Base-by-base conservation (phyloP, 768 basidiomycete genomes). In the Pulveroboletus sp. region DNA sequence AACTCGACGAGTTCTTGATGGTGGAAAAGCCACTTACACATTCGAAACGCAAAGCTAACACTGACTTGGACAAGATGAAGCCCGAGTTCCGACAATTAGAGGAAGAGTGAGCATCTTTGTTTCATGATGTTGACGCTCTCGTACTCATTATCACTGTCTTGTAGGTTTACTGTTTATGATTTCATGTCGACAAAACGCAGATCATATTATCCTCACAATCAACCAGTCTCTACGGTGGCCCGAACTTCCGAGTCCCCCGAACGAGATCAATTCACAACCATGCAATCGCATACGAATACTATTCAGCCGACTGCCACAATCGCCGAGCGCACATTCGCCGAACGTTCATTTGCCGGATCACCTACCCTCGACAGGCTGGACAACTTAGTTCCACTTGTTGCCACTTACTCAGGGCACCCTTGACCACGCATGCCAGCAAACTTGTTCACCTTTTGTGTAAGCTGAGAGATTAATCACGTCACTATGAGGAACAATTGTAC, bases 21-120 rank as follows among this genome's bases (percentile, higher is more conserved):
- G 94, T 94, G 45, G 95, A 98, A 71, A 97, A 97, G 66, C 95
- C 95, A n/a, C 72, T 98, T 47, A 96, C 92, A 48, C 93, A 94
- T 54, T 77, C 88, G 38, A 96, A 93, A 68, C 85, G 96, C 30
- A 98, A 95, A 63, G 83, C 81, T 27, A 89, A 92, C 56, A 75
- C 79, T 27, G 91, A 96, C 70, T 65, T 89, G 11, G 89, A 89
- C 56, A 87, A 86, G 67, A 81, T 98, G 77, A 90, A 86, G 63
- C 86, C 92, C 19, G 96, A 98, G 65, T 77, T 91, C 66, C 80
- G 93, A 53, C 82, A 91, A 68, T 80, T 98, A 54, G 95, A 97
- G 68, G 93, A 97, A 67, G 89, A 93, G 89, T 88, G 64, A 49
- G 85, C 73, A 26, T 45, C 22, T 26, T 22, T 36, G 31, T 35